Evolutionary conservation across 2,329 filamentous ascomycete genomes (phyloP).

Genomic region (Fusarium algeriense): DNA sequence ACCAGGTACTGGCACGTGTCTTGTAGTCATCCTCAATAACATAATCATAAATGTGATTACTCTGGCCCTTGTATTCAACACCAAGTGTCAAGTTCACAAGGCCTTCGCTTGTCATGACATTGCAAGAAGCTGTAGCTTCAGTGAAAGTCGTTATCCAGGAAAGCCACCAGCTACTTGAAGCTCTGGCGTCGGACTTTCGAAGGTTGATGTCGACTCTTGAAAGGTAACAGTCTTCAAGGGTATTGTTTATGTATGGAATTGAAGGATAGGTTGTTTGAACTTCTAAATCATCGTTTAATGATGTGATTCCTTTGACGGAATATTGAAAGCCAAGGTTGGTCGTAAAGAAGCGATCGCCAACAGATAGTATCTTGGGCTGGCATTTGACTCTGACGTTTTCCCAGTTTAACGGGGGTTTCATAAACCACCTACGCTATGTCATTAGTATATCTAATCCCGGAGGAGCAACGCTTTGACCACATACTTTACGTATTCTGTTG

Average conservation of each 20-base stretch:
- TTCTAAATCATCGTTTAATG: neutral
- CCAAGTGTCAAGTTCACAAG: slow-evolving; percentile 18
- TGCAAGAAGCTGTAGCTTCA: slow-evolving; percentile 11
- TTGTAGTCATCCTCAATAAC: slow-evolving; percentile 22
- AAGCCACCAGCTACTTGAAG: slow-evolving; percentile 10
- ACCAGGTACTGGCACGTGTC: slow-evolving; percentile 26
- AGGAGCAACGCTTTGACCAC: neutral
- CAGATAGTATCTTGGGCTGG: slow-evolving; percentile 19
- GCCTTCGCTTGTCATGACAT: neutral
- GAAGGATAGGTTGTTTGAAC: slow-evolving; percentile 1
- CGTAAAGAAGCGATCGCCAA: slow-evolving; percentile 30
- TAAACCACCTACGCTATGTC: neutral
- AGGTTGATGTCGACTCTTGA: slow-evolving; percentile 1
- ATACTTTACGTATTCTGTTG: neutral
- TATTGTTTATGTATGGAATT: slow-evolving; percentile 20
- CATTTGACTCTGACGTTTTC: slow-evolving; percentile 15
- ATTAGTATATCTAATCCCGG: neutral
- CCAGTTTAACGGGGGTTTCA: slow-evolving; percentile 30
- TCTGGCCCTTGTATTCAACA: slow-evolving; percentile 9
- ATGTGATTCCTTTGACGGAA: slow-evolving; percentile 12
- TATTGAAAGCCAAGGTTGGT: slow-evolving; percentile 14
- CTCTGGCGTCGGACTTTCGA: slow-evolving; percentile 1
- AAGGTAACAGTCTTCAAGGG: slow-evolving; percentile 14
- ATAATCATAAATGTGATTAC: slow-evolving; percentile 17
- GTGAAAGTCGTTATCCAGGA: slow-evolving; percentile 13